Percentiles rank a stretch among this genome's conserved stretches.
Evolutionary conservation across 2,329 filamentous ascomycete genomes (phyloP).

Genomic region (Cadophora luteo-olivacea): DNA sequence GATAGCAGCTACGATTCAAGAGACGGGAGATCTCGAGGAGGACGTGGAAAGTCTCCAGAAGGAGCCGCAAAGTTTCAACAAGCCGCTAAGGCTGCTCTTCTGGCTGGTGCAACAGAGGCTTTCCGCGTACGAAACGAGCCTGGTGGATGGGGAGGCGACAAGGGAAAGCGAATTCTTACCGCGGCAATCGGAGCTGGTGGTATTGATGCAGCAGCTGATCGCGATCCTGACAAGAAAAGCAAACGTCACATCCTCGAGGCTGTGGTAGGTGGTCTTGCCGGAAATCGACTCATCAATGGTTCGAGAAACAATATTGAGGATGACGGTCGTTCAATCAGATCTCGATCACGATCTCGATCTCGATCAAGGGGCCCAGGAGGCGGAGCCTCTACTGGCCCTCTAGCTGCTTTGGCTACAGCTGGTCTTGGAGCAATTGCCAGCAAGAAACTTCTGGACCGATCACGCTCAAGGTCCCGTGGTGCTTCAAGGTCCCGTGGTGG

Average conservation of each 20-base stretch:
- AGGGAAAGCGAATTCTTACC: constrained; percentile 89
- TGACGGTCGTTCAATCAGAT: constrained; percentile 58
- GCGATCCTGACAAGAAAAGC: constrained; percentile 72
- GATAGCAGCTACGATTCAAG: constrained; percentile 50
- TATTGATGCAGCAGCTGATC: constrained; percentile 76
- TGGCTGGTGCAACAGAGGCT: constrained; percentile 90
- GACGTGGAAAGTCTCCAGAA: constrained; percentile 56
- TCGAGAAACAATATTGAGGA: constrained; percentile 66
- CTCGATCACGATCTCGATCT: constrained; percentile 71
- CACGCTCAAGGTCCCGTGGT: constrained; percentile 56
- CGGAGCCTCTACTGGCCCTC: constrained; percentile 52
- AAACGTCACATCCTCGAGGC: constrained; percentile 87
- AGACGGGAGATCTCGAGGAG: constrained; percentile 58
- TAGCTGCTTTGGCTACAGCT: constrained; percentile 69
- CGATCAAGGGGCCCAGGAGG: constrained; percentile 48
- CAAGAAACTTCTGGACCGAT: constrained; percentile 62
- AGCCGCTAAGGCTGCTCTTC: constrained; percentile 87
- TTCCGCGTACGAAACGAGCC: constrained; percentile 90
- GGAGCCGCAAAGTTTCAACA: constrained; percentile 74
- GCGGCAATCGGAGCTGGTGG: constrained; percentile 86
- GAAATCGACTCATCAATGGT: constrained; percentile 86
- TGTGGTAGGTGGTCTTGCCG: constrained; percentile 85
- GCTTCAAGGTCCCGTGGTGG: constrained; percentile 44
- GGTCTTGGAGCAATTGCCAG: constrained; percentile 65
- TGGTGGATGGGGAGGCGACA: constrained; percentile 87